Conservation (phyloP, 306 rosid genomes). For the Vachellia pachyceras region DNA sequence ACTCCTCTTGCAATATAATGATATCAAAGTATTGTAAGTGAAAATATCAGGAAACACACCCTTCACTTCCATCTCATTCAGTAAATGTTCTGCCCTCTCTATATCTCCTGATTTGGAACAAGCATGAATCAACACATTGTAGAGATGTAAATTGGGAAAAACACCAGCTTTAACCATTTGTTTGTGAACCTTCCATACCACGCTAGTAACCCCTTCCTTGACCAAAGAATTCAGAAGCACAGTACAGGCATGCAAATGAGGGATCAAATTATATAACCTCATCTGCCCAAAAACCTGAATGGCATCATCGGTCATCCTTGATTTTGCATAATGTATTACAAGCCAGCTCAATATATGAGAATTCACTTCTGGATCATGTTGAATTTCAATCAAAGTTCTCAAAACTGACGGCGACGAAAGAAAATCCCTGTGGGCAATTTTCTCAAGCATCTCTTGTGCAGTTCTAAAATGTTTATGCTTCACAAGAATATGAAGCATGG, state of each 20-base stretch:
- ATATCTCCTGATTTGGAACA: conserved; percentile 78
- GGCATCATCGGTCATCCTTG: conserved; percentile 73
- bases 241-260: conserved; percentile 83
- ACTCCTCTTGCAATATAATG: conserved; percentile 45
- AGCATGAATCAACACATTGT: conserved; percentile 86
- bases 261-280: conserved; percentile 60
- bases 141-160: conserved; percentile 65
- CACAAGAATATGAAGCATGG: conserved; percentile 69
- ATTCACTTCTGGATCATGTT: conserved; percentile 61
- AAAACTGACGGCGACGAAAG: conserved; percentile 77
- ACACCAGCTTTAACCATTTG: conserved; percentile 61
- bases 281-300: conserved; percentile 78
- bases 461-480: conserved; percentile 61
- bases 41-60: no score
- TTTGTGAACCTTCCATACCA: conserved; percentile 81
- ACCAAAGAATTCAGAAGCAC: conserved; percentile 78
- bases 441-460: conserved; percentile 78
- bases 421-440: conserved; percentile 64
- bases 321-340: conserved; percentile 64
- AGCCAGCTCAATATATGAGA: conserved; percentile 93
- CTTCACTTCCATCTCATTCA: conserved; percentile 65
- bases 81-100: conserved; percentile 66
- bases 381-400: conserved; percentile 56
- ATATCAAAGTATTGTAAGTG: no score
- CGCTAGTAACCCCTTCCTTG: conserved; percentile 60